Evolutionary conservation across 768 basidiomycete genomes (phyloP).

Genomic region (Tricholoma furcatifolium): DNA sequence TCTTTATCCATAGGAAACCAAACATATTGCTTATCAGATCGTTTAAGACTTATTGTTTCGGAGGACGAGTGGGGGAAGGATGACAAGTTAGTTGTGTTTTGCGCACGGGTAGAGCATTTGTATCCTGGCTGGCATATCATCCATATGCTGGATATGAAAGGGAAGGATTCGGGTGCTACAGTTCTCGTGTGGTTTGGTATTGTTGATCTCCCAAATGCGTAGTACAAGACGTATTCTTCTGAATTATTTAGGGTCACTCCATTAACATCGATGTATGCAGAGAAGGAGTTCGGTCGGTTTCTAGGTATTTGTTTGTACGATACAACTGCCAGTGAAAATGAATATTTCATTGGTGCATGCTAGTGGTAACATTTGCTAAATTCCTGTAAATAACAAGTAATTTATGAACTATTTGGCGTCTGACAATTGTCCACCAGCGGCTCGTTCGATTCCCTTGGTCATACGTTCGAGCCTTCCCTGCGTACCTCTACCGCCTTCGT

Average conservation of each 20-base stretch:
- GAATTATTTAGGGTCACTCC: too few species aligned
- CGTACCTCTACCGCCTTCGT: conserved; percentile 30
- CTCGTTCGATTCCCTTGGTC: conserved; percentile 57
- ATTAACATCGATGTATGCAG: too few species aligned
- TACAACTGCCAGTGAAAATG: too few species aligned
- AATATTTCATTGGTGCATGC: too few species aligned
- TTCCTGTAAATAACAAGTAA: neutral
- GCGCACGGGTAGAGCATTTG: conserved; percentile 47
- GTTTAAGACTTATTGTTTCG: conserved; percentile 31
- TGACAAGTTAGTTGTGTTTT: conserved; percentile 49
- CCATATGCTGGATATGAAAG: conserved; percentile 48
- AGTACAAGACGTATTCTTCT: neutral
- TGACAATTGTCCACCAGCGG: conserved; percentile 57
- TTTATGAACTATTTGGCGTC: conserved; percentile 29
- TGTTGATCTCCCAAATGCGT: too few species aligned
- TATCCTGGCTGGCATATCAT: conserved; percentile 48
- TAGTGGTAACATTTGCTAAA: too few species aligned
- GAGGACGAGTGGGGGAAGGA: conserved; percentile 44
- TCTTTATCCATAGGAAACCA: neutral
- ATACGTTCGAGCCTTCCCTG: conserved; percentile 32
- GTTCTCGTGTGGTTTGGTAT: conserved; percentile 31
- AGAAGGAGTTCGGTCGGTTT: too few species aligned
- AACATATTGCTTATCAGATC: neutral
- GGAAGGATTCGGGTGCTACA: conserved; percentile 46
- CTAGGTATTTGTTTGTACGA: too few species aligned